Evolutionary conservation across 1,139 yeast genomes (phyloP), one percentile per base, ranked within the genome.

Genomic region (Dujonia santamariae): DNA sequence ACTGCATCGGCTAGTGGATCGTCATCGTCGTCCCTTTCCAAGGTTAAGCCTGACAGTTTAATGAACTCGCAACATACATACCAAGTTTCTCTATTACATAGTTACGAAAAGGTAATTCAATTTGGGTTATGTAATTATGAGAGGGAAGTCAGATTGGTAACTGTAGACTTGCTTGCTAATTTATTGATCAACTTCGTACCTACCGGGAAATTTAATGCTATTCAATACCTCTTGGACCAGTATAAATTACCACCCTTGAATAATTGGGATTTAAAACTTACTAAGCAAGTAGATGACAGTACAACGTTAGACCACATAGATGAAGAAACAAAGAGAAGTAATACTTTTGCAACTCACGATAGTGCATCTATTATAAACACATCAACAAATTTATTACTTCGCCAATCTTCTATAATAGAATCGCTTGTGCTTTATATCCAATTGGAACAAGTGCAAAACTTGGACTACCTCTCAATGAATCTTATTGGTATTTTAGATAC

Each of bases 31-130:
- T 55, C 66, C 1, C 66, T 69, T 3, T 60, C 71, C 4, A 67
- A 67, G 42, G 41, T 65, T 54, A 67, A 67, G 35, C 74, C 75
- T 0, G 75, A 69, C 34, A 46, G 63, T 0, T 55, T 69, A 21
- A 67, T 68, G 73, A 36, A 53, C 7, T 69, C 59, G 32, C 75
- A 69, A 39, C 58, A 66, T 41, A 64, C 52, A 37, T 67, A 54
- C 40, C 75, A 69, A 46, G 35, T 40, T 9, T 43, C 46, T 25
- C 41, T 69, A 14, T 50, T 69, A 30, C 31, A 48, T 2, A 37
- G 62, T 1, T 51, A 65, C 39, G 70, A 65, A 30, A 66, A 64
- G 31, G 32, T 50, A 1, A 32, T 67, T 25, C 36, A 48, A 4
- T 54, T 49, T 37, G 63, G 68, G 3, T 55, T 69, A 28, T 44